A percentile compares a stretch with the other conserved stretches of the same genome.
phyloP scores from a whole-genome alignment of 345 rosid species.

The Euphorbia lathyris region DNA sequence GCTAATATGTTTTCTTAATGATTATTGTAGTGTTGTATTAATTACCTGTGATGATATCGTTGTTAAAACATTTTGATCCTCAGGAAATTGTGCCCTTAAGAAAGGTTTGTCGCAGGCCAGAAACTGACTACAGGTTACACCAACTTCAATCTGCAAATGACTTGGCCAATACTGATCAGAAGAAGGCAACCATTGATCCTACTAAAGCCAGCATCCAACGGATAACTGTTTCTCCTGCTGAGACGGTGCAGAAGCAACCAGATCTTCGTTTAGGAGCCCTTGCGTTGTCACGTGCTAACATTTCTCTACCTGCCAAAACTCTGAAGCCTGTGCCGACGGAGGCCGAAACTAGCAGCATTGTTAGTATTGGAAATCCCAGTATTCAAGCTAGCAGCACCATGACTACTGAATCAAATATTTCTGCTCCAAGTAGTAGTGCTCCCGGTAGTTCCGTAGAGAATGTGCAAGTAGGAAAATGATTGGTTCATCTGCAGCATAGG shows the following conservation, averaged over 20 bases:
- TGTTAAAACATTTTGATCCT: slow-evolving; percentile 1
- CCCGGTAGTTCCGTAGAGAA: slow-evolving; percentile 11
- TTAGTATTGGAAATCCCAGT: slow-evolving; percentile 18
- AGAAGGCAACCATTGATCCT: slow-evolving; percentile 28
- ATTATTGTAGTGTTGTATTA: background rate
- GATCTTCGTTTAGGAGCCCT: background rate
- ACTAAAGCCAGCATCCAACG: slow-evolving; percentile 19
- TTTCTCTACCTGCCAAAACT: slow-evolving; percentile 14
- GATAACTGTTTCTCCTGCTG: slow-evolving; percentile 21
- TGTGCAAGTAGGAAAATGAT: slow-evolving; percentile 5
- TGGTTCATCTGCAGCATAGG: slow-evolving; percentile 1
- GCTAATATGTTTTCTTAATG: background rate
- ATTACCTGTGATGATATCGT: background rate
- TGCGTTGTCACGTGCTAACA: slow-evolving; percentile 8
- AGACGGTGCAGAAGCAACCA: slow-evolving; percentile 37
- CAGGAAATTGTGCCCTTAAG: slow-evolving; percentile 98
- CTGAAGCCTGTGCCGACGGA: slow-evolving; percentile 11
- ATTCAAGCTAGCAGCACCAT: background rate
- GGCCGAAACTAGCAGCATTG: slow-evolving; percentile 11
- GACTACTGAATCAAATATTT: slow-evolving; percentile 1
- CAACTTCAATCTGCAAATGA: slow-evolving; percentile 78
- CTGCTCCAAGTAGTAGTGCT: slow-evolving; percentile 14
- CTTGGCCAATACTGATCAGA: slow-evolving; percentile 33
- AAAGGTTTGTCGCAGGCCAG: slow-evolving; percentile 94
- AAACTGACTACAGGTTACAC: slow-evolving; percentile 96